A percentile compares a stretch with the other conserved stretches of the same genome.
Conservation (phyloP, 192 early-diverging fungal species). For the Cladochytrium replicatum region DNA sequence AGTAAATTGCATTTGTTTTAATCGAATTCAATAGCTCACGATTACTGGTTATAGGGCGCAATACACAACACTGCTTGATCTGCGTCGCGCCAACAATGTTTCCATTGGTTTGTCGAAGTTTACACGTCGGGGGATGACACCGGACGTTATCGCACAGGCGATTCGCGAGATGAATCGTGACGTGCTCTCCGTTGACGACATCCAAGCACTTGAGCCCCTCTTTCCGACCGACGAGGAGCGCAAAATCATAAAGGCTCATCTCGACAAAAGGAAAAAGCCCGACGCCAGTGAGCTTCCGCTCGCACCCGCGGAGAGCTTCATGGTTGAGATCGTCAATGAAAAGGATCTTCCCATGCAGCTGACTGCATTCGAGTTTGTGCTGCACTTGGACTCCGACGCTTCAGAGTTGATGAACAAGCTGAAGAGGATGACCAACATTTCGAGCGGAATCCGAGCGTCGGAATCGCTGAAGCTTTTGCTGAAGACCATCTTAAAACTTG, state of each 20-base stretch:
- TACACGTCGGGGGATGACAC: constrained; percentile 29
- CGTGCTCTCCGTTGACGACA: constrained; percentile 31
- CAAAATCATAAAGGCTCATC: constrained; percentile 9
- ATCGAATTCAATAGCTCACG: not conserved
- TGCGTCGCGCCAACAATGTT: constrained; percentile 46
- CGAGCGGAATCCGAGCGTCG: constrained; percentile 17
- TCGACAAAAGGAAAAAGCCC: constrained; percentile 1
- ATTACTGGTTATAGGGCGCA: constrained; percentile 22
- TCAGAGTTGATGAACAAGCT: constrained; percentile 23
- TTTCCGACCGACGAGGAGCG: constrained; percentile 38
- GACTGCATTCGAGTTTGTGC: constrained; percentile 23
- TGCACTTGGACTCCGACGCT: constrained; percentile 21
- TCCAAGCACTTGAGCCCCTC: constrained; percentile 29
- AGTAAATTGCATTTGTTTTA: not conserved
- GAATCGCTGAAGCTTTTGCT: constrained; percentile 38
- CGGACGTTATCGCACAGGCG: constrained; percentile 14
- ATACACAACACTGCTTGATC: constrained; percentile 41
- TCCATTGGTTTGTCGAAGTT: constrained; percentile 40
- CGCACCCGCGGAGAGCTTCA: constrained; percentile 42
- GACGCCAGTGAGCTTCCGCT: constrained; percentile 26
- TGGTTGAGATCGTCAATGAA: constrained; percentile 30
- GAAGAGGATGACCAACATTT: constrained; percentile 16
- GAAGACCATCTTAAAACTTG: constrained; percentile 31
- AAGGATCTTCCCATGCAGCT: constrained; percentile 27
- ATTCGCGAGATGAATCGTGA: constrained; percentile 23